phyloP scores from a whole-genome alignment of 176 grass and related monocot genomes.

The Triticum monococcum region DNA sequence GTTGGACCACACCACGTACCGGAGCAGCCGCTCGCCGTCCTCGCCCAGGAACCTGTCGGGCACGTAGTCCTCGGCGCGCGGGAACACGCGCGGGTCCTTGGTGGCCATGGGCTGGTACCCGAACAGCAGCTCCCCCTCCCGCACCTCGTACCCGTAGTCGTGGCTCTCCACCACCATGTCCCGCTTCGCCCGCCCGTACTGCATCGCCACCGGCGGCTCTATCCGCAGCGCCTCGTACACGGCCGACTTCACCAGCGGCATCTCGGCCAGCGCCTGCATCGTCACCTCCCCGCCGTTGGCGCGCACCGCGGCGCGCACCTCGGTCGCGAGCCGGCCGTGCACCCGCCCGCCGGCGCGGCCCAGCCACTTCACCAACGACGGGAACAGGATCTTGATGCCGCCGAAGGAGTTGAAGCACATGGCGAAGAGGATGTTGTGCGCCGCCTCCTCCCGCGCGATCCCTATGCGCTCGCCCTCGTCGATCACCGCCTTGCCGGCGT shows the following conservation, averaged over 20 bases:
- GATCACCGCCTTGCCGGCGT: slow-evolving; percentile 43
- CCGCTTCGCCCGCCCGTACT: slow-evolving; percentile 86
- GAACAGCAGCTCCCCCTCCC: slow-evolving; percentile 92
- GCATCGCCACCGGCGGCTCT: slow-evolving; percentile 91
- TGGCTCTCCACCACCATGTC: slow-evolving; percentile 98
- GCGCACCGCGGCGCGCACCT: slow-evolving; percentile 71
- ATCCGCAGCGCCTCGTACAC: slow-evolving; percentile 94
- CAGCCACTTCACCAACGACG: slow-evolving; percentile 72
- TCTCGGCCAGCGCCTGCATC: slow-evolving; percentile 65
- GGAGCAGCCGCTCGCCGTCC: slow-evolving; percentile 59
- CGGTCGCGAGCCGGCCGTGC: slow-evolving; percentile 72
- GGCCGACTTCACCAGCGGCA: slow-evolving; percentile 89
- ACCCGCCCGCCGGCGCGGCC: slow-evolving; percentile 69
- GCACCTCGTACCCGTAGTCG: slow-evolving; percentile 80
- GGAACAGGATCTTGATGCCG: slow-evolving; percentile 80
- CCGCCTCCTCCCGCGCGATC: slow-evolving; percentile 64
- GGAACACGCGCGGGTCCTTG: slow-evolving; percentile 86
- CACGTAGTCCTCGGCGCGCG: slow-evolving; percentile 69
- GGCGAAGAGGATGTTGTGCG: slow-evolving; percentile 97
- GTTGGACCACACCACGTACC: slow-evolving; percentile 93
- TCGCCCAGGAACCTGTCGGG: slow-evolving; percentile 78
- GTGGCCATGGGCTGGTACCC: slow-evolving; percentile 99
- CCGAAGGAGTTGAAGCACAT: slow-evolving; percentile 98
- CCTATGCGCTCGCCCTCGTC: slow-evolving; percentile 83
- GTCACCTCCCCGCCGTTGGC: slow-evolving; percentile 53